Base-by-base conservation (phyloP, 495 filamentous ascomycete genomes). In the Staphylotrichum tortipilum region DNA sequence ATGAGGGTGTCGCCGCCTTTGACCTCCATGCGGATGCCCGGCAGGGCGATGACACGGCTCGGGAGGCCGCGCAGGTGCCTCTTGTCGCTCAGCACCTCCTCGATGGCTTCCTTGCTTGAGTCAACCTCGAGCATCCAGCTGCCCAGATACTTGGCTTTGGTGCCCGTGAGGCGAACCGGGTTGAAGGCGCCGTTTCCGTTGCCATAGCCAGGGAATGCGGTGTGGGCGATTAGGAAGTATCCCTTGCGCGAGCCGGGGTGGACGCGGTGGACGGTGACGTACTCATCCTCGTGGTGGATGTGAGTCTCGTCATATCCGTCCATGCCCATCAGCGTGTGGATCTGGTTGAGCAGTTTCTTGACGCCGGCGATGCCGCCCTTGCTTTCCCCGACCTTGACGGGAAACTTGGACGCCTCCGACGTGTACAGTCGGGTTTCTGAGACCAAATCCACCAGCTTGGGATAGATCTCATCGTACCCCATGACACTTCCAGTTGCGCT, bases 381-480 rank as follows among this genome's bases (percentile, higher is more conserved):
- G 12, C 82, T 80, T 41, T 78, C 72, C 10, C 80, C 79, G 18
- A 80, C 59, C 42, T 77, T 72, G 30, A 89, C 65, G 0, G 80
- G 66, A 11, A 72, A 67, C 10, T 57, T 78, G 12, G 86, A 89
- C 17, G 78, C 86, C 28, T 78, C 71, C 3, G 86, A 89, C 7
- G 79, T 71, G 62, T 99, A 99, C 3, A 82, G 68, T 36, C 94
- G 77, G 15, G 78, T 90, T 59, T 99, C 94, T 36, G 81, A 73
- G 12, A 99, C 94, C 18, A 99, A 78, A 57, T 99, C 88, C 18
- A 97, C 79, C 41, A 95, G 72, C 47, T 83, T 82, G 4, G 94
- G 94, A 59, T 99, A 99, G 47, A 97, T 77, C 63, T 99, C 94
- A 60, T 99, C 94, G 59, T 94, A 96, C n/a, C 94, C 94, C 83